These are phyloP conservation scores for Diaporthe helianthi DNA, from an alignment of 2,329 filamentous ascomycete species.

Conservation along the genomic window DNA sequence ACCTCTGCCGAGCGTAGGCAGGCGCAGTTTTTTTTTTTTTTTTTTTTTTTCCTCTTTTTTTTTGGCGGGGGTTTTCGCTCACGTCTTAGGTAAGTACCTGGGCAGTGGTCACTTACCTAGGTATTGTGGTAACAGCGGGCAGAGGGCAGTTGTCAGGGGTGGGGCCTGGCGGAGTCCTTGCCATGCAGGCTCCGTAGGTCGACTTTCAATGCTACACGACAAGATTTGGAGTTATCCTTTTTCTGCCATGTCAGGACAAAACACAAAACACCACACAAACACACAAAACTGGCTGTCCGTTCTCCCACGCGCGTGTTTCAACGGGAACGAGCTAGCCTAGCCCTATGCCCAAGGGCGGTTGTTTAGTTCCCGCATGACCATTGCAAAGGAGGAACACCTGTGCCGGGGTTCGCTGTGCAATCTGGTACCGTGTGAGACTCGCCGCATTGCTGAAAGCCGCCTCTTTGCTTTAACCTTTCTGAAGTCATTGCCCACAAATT, in stretches of 20 bases:
- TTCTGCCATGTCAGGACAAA: slow-evolving; percentile 1
- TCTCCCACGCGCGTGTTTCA: not conserved
- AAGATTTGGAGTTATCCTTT: not conserved
- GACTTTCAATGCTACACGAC: slow-evolving; percentile 1
- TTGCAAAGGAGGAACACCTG: not conserved
- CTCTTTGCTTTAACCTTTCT: slow-evolving; percentile 8
- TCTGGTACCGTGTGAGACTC: not conserved
- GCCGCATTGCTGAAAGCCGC: not conserved
- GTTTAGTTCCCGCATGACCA: slow-evolving; percentile 4
- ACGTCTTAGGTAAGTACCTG: not conserved
- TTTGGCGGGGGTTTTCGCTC: not conserved
- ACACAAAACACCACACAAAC: not conserved
- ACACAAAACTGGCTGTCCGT: not conserved
- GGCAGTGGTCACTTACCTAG: no score
- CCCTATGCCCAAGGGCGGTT: slow-evolving; percentile 8
- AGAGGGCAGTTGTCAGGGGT: not conserved
- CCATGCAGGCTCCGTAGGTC: not conserved
- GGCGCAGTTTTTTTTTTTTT: slow-evolving; percentile 10
- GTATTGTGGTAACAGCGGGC: no score
- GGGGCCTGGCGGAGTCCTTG: not conserved
- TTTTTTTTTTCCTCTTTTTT: slow-evolving; percentile 13
- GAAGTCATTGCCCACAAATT: slow-evolving; percentile 18
- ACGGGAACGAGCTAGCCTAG: slow-evolving; percentile 10
- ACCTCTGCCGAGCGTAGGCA: slow-evolving; percentile 1
- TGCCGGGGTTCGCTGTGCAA: not conserved